Evolutionary conservation across 2,329 filamentous ascomycete genomes (phyloP).

Genomic region (Lasiodiplodia sp.): DNA sequence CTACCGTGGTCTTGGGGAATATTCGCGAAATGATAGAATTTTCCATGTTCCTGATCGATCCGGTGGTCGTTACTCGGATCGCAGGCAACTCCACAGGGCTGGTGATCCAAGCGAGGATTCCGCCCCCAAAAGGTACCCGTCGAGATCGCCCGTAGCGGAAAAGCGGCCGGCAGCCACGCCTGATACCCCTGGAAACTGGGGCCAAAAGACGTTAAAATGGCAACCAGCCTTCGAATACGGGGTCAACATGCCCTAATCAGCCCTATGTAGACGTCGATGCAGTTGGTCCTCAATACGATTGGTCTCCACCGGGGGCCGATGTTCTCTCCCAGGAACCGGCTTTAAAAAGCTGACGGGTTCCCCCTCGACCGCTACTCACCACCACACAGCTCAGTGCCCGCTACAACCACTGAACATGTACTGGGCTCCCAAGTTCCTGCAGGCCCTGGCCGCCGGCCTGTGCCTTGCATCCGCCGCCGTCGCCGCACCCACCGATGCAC

Average conservation of each 20-base stretch:
- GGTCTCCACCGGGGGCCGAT: background rate
- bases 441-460: background rate
- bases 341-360: background rate
- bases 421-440: background rate
- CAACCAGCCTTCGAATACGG: background rate
- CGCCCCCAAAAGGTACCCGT: background rate
- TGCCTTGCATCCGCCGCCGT: background rate
- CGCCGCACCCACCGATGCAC: background rate
- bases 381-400: background rate
- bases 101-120: background rate
- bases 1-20: too few relatives aligned
- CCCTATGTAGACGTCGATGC: background rate
- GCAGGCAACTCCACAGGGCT: too few relatives aligned
- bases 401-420: background rate
- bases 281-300: background rate
- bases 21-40: too few relatives aligned
- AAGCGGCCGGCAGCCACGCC: background rate
- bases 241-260: background rate
- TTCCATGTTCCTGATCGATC: too few relatives aligned
- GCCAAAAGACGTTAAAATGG: background rate
- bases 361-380: background rate
- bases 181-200: background rate
- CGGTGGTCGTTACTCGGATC: too few relatives aligned
- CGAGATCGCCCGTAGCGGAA: background rate
- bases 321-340: background rate